phyloP scores from a whole-genome alignment of 495 filamentous ascomycete species.

The Aspergillus indologenus region DNA sequence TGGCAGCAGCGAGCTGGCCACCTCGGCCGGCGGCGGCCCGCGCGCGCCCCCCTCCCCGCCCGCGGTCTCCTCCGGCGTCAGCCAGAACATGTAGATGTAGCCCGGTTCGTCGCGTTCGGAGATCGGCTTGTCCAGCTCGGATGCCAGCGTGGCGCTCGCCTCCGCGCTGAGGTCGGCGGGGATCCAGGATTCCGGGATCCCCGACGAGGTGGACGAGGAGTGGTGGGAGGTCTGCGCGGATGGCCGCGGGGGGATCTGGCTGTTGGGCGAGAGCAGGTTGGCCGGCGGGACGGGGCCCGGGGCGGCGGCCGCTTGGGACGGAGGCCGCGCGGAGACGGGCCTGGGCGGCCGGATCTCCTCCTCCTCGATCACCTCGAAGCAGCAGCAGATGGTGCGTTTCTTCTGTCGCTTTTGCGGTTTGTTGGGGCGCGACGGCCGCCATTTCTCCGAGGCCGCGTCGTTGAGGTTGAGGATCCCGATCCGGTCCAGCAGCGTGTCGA shows the following conservation, averaged over 20 bases:
- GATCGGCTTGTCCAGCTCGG: slow-evolving; percentile 80
- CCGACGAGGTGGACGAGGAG: slow-evolving; percentile 5
- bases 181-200: slow-evolving; percentile 58
- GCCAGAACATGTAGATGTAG: slow-evolving; percentile 98
- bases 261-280: slow-evolving; percentile 15
- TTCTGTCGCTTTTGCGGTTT: slow-evolving; percentile 25
- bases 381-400: slow-evolving; percentile 31
- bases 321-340: slow-evolving; percentile 4
- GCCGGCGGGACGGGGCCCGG: too few species aligned
- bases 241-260: slow-evolving; percentile 3
- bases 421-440: slow-evolving; percentile 15
- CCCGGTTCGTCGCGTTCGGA: slow-evolving; percentile 76
- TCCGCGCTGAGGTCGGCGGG: slow-evolving; percentile 59
- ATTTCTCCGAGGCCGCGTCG: slow-evolving; percentile 22
- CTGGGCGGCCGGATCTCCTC: slow-evolving; percentile 14
- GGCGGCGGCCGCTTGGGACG: neutral
- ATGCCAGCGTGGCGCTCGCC: slow-evolving; percentile 61
- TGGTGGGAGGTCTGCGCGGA: slow-evolving; percentile 8
- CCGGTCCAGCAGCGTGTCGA: slow-evolving; percentile 78
- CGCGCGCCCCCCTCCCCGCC: slow-evolving; percentile 22
- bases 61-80: slow-evolving; percentile 61
- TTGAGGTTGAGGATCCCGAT: slow-evolving; percentile 68
- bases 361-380: slow-evolving; percentile 31
- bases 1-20: slow-evolving; percentile 58
- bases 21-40: slow-evolving; percentile 50